These are phyloP conservation scores for Mycogone perniciosa DNA, from an alignment of 2,329 filamentous ascomycete genomes.

Conservation along the genomic window DNA sequence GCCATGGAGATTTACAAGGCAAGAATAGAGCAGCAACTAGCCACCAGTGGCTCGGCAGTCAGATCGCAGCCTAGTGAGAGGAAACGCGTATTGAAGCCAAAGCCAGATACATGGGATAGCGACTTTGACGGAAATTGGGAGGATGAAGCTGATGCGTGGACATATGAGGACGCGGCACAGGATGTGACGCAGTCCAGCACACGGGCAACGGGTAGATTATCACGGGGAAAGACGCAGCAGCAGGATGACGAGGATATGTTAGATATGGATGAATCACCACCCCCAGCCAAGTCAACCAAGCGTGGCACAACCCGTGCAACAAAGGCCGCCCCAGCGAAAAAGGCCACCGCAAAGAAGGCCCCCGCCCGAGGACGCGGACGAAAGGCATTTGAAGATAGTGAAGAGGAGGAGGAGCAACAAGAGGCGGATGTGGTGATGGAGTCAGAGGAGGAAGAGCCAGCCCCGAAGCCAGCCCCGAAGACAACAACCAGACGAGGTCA, in stretches of 20 bases:
- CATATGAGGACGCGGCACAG: constrained; percentile 24
- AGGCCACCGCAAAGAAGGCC: constrained; percentile 40
- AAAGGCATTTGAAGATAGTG: constrained; percentile 25
- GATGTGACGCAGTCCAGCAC: constrained; percentile 12
- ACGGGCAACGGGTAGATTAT: constrained; percentile 11
- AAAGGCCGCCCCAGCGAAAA: constrained; percentile 32
- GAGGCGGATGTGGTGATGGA: constrained; percentile 49
- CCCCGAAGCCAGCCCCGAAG: constrained; percentile 32
- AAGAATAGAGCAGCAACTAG: constrained; percentile 65
- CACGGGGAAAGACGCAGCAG: constrained; percentile 17
- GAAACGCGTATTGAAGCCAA: constrained; percentile 55
- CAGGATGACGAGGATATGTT: constrained; percentile 18
- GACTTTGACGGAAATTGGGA: constrained; percentile 84
- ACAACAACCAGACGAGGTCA: constrained; percentile 20
- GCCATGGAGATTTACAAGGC: constrained; percentile 69
- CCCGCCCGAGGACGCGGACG: constrained; percentile 35
- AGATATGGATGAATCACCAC: constrained; percentile 41
- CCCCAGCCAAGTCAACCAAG: constrained; percentile 29
- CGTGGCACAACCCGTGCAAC: constrained; percentile 22
- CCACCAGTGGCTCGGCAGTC: constrained; percentile 48
- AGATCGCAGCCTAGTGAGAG: constrained; percentile 33
- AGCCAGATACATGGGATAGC: constrained; percentile 79
- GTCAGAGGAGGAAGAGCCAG: constrained; percentile 39
- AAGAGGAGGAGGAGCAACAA: constrained; percentile 40
- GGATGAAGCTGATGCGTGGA: constrained; percentile 60